phyloP scores from a whole-genome alignment of 2,329 filamentous ascomycete species.

The Ceratocystis eucalypticola region DNA sequence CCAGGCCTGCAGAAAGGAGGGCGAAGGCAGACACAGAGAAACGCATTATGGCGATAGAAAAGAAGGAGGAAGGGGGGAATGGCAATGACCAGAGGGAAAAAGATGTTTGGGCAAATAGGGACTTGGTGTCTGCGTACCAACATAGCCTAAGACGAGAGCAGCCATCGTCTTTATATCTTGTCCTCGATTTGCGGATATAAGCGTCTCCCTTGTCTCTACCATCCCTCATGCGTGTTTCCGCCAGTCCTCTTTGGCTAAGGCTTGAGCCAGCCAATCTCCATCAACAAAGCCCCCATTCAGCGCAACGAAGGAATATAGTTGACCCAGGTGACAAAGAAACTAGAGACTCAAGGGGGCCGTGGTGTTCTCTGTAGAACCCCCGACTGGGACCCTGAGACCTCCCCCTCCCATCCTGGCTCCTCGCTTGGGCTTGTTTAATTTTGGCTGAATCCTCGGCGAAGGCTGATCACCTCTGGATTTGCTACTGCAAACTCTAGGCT shows the following conservation, averaged over 20 bases:
- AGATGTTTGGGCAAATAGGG: background rate
- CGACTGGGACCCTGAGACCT: background rate
- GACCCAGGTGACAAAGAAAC: background rate
- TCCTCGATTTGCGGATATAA: background rate
- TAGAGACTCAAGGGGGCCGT: background rate
- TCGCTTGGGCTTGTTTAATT: conserved; percentile 6
- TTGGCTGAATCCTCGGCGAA: background rate
- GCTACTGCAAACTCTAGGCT: too few species aligned
- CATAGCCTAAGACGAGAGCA: background rate
- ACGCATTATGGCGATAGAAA: conserved; percentile 10
- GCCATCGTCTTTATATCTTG: background rate
- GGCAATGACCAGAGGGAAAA: background rate
- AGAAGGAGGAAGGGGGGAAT: background rate
- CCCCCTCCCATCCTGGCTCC: background rate
- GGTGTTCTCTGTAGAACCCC: background rate
- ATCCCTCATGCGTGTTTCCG: background rate
- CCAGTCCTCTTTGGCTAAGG: background rate
- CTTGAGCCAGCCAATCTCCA: background rate
- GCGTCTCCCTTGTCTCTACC: background rate
- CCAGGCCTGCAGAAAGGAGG: conserved; percentile 3
- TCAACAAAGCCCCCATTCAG: background rate
- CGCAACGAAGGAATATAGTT: background rate
- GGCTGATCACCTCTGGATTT: background rate
- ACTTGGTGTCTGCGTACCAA: background rate
- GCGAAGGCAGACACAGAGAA: background rate